Percentiles rank a stretch among this genome's conserved stretches.
Evolutionary conservation across 2,329 filamentous ascomycete species (phyloP).

Genomic region (Pseudogymnoascus sp.): DNA sequence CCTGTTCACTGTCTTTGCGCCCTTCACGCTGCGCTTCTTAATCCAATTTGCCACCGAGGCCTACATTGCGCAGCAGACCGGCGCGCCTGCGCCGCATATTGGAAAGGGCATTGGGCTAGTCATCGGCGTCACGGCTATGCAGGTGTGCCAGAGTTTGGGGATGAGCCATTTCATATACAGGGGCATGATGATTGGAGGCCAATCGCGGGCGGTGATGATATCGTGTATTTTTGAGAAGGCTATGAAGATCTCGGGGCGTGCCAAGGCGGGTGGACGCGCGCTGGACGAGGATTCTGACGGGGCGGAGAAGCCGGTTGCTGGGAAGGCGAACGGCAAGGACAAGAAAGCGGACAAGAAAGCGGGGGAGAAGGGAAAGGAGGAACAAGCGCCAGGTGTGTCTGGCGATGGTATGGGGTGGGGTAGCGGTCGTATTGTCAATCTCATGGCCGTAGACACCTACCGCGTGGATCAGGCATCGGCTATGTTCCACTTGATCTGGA

Average conservation of each 20-base stretch:
- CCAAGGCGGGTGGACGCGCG: constrained; percentile 69
- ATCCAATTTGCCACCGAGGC: constrained; percentile 80
- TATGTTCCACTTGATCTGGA: constrained; percentile 89
- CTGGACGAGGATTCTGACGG: constrained; percentile 30
- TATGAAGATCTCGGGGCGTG: constrained; percentile 79
- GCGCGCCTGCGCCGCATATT: constrained; percentile 55
- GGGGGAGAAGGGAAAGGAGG: constrained; percentile 29
- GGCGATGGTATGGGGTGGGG: constrained; percentile 79
- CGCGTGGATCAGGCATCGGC: constrained; percentile 83
- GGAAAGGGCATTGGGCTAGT: constrained; percentile 74
- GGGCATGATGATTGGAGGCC: constrained; percentile 85
- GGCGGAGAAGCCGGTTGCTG: constrained; percentile 38
- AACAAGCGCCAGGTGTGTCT: constrained; percentile 42
- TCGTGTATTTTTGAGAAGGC: constrained; percentile 86
- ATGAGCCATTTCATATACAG: constrained; percentile 90
- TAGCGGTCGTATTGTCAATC: constrained; percentile 82
- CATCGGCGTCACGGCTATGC: constrained; percentile 78
- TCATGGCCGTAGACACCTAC: constrained; percentile 95
- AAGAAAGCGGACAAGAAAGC: constrained; percentile 36
- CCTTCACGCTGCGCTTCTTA: constrained; percentile 77
- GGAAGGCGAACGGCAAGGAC: constrained; percentile 34
- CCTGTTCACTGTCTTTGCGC: constrained; percentile 71
- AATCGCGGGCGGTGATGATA: constrained; percentile 74
- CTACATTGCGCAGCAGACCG: constrained; percentile 53
- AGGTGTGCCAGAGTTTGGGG: constrained; percentile 70